Evolutionary conservation across 1,284 basidiomycete genomes (phyloP), one percentile per base, ranked within the genome.

Genomic region (Irpex lacteus): DNA sequence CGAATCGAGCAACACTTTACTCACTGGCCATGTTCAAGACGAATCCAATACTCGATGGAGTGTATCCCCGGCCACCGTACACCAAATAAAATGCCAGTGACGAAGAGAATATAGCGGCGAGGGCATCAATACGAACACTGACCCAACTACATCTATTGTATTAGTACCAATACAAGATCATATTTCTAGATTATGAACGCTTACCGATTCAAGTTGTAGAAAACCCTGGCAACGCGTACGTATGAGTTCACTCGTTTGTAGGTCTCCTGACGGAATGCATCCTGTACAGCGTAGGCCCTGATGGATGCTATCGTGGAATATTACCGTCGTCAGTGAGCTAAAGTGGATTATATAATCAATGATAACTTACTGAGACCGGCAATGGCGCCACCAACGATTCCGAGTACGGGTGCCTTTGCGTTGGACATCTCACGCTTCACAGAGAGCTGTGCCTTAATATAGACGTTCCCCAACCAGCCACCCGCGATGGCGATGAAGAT

Each of bases 381-480:
- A 49, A 92, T 82, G 0, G 88, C 84, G 21, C 88, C 85, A 13
- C 86, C 85, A 66, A 92, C 87, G 67, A 88, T 85, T 52, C 83
- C 85, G 62, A 89, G 80, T 8, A 91, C 81, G 0, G 89, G 89
- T 1, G 85, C 78, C 64, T 81, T 82, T 7, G 86, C 82, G 71
- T 87, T 89, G 32, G 82, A 84, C 85, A 87, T 86, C 70, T 89
- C 85, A 15, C 87, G 81, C 70, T 92, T 93, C 57, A 91, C 87
- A 13, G 86, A 84, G 8, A 92, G 78, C 72, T 92, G 90, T 15
- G 86, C 86, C 67, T 84, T 84, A 70, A 92, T 89, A 68, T 86
- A 87, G n/a, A 85, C 70, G 54, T 75, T 70, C 11, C 76, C 83
- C 21, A 80, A 72, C 68, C 77, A 72, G n/a, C 73, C 78, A 26